phyloP scores from a whole-genome alignment of 2,329 filamentous ascomycete species.

The Dothideomycetes sp. region DNA sequence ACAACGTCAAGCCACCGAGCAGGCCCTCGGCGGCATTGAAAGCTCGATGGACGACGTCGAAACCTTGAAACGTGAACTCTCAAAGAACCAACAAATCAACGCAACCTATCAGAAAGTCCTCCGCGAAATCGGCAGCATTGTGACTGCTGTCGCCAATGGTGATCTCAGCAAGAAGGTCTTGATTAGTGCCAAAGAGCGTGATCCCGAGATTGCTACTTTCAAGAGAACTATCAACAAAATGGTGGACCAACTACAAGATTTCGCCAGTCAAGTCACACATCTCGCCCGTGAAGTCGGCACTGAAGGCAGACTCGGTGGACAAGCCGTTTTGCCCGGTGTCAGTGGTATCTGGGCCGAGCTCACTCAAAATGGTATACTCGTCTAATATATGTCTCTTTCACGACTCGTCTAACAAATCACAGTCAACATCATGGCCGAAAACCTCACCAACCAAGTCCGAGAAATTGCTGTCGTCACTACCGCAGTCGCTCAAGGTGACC shows the following conservation, averaged over 20 bases:
- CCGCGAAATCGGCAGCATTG: conserved; percentile 92
- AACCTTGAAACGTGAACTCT: conserved; percentile 81
- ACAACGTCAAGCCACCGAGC: conserved; percentile 77
- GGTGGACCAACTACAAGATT: conserved; percentile 96
- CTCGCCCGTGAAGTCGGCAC: conserved; percentile 94
- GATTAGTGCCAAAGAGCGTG: conserved; percentile 93
- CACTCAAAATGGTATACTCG: conserved; percentile 48
- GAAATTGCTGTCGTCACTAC: conserved; percentile 96
- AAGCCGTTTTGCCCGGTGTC: conserved; percentile 87
- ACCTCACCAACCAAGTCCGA: conserved; percentile 92
- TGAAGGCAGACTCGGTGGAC: conserved; percentile 85
- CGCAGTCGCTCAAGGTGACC: conserved; percentile 84
- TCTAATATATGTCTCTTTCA: not conserved
- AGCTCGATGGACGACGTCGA: conserved; percentile 80
- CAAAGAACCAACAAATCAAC: conserved; percentile 96
- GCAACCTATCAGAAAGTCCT: conserved; percentile 97
- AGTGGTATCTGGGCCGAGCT: conserved; percentile 97
- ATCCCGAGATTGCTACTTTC: conserved; percentile 95
- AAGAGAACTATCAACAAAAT: conserved; percentile 98
- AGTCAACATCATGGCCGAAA: conserved; percentile 98
- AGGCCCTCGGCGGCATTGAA: conserved; percentile 69
- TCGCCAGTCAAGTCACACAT: conserved; percentile 90
- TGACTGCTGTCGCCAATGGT: conserved; percentile 89
- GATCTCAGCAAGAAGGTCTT: conserved; percentile 95
- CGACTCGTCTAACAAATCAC: conserved; percentile 19